Base-by-base conservation (phyloP, 2,329 filamentous ascomycete species). In the Hypomyces perniciosus region DNA sequence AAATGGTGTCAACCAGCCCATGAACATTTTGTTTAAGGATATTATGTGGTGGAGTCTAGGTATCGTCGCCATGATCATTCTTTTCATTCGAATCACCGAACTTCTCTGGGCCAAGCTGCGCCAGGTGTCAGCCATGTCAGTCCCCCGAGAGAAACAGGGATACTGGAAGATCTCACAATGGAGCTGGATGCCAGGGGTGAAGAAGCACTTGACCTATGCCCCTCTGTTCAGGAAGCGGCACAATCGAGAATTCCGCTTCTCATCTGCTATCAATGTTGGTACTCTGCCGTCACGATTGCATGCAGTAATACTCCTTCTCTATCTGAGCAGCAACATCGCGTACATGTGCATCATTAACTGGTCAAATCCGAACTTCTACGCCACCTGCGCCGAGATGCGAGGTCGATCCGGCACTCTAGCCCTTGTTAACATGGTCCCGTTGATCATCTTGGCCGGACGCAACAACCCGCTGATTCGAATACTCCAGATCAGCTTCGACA, bases 401-500 rank as follows among this genome's bases (percentile, higher is more conserved):
- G 91, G 91, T 35, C 83, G 93, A 52, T 87, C 88, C 6, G 93
- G 93, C 49, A 86, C 85, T 7, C 78, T 99, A 56, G 84, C 91
- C 4, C 77, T 90, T 8, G 80, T 95, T 61, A 99, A 96, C 72
- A 88, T 97, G 81, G 82, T 99, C 31, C 91, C 93, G 5, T 82
- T 96, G 30, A 79, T 97, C 61, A 80, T 97, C 57, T 81, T 97
- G 51, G 90, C 91, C 9, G 84, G 90, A 34, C 86, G 93, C 65
- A 97, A 97, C 74, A 99, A 97, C 71, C 89, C 90, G 7, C 75
- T 96, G 44, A 96, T 97, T 63, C 68, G 76, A 4, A 68, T 95
- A 33, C 78, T 97, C 51, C 82, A 86, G 60, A 86, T 97, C 66
- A 92, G 88, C 67, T 99, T 96, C 71, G 93, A 97, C 68, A 95